phyloP scores from a whole-genome alignment of 208 protist genomes.

The Trypanosoma boissoni region DNA sequence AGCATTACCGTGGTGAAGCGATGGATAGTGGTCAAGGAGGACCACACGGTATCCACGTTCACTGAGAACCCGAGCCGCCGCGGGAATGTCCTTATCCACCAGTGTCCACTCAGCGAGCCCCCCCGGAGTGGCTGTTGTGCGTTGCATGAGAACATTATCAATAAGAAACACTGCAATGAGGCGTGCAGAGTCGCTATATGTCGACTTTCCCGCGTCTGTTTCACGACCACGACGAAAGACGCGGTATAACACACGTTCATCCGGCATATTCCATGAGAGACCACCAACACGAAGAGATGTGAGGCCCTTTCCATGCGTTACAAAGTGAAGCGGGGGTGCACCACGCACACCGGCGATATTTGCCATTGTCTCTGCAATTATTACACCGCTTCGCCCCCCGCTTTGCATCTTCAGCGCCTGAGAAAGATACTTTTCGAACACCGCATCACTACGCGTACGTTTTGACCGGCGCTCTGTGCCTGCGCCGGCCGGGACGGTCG shows the following conservation, averaged over 20 bases:
- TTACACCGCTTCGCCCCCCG: constrained; percentile 21
- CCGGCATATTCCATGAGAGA: constrained; percentile 47
- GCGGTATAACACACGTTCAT: constrained; percentile 68
- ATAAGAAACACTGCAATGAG: constrained; percentile 74
- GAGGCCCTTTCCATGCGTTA: constrained; percentile 15
- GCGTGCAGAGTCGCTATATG: constrained; percentile 53
- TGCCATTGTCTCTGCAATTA: constrained; percentile 29
- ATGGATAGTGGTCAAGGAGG: constrained; percentile 74
- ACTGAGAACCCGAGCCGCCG: constrained; percentile 28
- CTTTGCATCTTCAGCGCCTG: constrained; percentile 7
- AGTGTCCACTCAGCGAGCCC: too few species aligned
- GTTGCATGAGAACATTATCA: constrained; percentile 41
- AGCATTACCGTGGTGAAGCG: constrained; percentile 70
- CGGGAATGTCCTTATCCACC: constrained; percentile 19
- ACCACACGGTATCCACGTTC: constrained; percentile 73
- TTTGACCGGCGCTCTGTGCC: not conserved
- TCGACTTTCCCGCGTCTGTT: constrained; percentile 24
- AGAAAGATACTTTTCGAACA: constrained; percentile 24
- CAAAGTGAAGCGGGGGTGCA: constrained; percentile 57
- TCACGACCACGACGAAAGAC: constrained; percentile 40
- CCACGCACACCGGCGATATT: constrained; percentile 34
- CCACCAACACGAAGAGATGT: constrained; percentile 24
- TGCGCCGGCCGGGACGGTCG: constrained; percentile 8
- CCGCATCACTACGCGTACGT: constrained; percentile 12
- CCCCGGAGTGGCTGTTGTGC: too few species aligned